Percentiles rank a stretch among this genome's conserved stretches.
phyloP scores from a whole-genome alignment of 139 green algal genomes.

The Chlamydomonas sp. region DNA sequence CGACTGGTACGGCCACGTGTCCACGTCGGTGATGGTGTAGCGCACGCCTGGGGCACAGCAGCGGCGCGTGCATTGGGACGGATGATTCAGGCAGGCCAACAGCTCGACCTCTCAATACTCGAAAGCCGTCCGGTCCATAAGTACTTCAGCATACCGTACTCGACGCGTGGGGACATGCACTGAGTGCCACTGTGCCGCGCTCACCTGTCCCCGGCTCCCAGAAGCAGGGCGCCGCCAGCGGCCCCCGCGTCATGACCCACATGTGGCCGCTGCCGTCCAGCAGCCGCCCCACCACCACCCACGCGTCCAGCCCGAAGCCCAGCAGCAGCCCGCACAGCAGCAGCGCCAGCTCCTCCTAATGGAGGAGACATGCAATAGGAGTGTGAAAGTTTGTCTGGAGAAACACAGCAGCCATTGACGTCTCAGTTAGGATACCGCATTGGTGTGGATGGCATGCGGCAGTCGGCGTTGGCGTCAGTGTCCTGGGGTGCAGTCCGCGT shows the following conservation, averaged over 20 bases:
- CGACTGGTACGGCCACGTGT: conserved; percentile 53
- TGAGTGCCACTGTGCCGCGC: background rate
- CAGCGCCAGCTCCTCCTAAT: conserved; percentile 61
- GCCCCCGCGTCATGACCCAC: conserved; percentile 60
- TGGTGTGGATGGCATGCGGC: too few relatives aligned
- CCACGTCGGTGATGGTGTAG: conserved; percentile 36
- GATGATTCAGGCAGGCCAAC: background rate
- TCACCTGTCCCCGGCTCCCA: conserved; percentile 65
- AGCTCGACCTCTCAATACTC: background rate
- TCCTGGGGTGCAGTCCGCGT: background rate
- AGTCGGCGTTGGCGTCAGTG: too few relatives aligned
- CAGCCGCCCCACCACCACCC: conserved; percentile 55
- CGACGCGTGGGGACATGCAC: too few relatives aligned
- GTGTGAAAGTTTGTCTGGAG: background rate
- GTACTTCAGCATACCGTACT: too few relatives aligned
- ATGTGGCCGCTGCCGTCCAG: conserved; percentile 39
- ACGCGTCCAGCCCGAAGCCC: conserved; percentile 71
- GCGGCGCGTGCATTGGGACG: background rate
- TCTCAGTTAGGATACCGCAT: too few relatives aligned
- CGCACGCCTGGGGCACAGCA: conserved; percentile 12
- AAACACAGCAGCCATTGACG: too few relatives aligned
- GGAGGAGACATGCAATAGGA: background rate
- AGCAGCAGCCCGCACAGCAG: conserved; percentile 66
- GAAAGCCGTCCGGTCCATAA: too few relatives aligned
- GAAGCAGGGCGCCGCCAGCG: conserved; percentile 44